These are phyloP conservation scores for Chlorella sp. DNA, from an alignment of 139 green algal species.

Conservation along the genomic window DNA sequence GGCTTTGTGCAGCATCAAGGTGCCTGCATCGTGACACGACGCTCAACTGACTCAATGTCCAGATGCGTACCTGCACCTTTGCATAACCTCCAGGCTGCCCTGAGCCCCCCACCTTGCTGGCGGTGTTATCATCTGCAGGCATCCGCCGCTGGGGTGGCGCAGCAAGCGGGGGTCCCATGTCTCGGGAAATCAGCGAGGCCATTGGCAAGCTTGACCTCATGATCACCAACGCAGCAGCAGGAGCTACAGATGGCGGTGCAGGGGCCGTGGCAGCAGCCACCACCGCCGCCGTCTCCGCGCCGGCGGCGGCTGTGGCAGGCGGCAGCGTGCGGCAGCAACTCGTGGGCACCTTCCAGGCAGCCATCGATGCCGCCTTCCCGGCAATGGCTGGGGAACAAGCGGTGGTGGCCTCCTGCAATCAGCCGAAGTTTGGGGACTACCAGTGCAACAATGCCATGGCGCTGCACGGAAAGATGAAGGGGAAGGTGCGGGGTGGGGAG, in stretches of 20 bases:
- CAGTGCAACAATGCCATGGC: slow-evolving; percentile 99
- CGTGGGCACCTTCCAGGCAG: slow-evolving; percentile 62
- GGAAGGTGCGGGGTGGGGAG: slow-evolving; percentile 52
- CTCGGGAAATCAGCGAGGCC: slow-evolving; percentile 40
- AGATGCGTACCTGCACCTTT: background rate
- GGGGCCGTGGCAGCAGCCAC: background rate
- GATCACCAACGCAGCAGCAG: slow-evolving; percentile 27
- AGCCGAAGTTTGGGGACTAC: slow-evolving; percentile 94
- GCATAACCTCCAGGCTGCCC: background rate
- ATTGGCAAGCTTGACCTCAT: slow-evolving; percentile 52
- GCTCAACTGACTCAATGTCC: background rate
- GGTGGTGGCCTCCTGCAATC: slow-evolving; percentile 70
- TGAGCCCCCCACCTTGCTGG: no score
- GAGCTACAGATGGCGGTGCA: background rate
- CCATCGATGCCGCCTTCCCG: slow-evolving; percentile 78
- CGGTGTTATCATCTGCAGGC: background rate
- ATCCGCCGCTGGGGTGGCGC: background rate
- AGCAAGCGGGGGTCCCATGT: slow-evolving; percentile 20
- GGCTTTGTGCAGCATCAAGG: background rate
- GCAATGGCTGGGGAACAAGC: slow-evolving; percentile 50
- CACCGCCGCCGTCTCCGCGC: background rate
- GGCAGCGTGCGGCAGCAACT: slow-evolving; percentile 65
- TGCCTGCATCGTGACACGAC: background rate
- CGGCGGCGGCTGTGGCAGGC: background rate
- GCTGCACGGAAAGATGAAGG: slow-evolving; percentile 91